Evolutionary conservation across 768 basidiomycete genomes (phyloP).

Genomic region (Boletus sp.): DNA sequence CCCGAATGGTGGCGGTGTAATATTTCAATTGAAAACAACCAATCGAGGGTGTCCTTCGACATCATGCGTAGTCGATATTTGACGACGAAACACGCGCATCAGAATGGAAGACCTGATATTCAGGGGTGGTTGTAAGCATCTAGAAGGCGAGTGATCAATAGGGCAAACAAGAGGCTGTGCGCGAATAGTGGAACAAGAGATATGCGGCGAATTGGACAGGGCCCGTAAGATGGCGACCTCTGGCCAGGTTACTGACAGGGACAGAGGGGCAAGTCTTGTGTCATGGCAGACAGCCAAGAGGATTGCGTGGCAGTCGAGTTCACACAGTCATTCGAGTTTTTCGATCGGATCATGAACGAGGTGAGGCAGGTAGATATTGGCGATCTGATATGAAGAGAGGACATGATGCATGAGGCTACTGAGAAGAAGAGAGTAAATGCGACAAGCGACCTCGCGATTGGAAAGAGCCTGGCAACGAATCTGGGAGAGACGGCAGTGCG

Average conservation of each 20-base stretch:
- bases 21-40: conserved; percentile 14
- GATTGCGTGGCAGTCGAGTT: conserved; percentile 6
- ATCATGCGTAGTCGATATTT: conserved; percentile 32
- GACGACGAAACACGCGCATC: conserved; percentile 35
- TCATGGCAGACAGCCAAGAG: conserved; percentile 4
- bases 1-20: conserved; percentile 5
- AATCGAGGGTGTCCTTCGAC: conserved; percentile 16
- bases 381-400: conserved; percentile 31
- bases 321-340: conserved; percentile 25
- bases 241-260: conserved; percentile 1
- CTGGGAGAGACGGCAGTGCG: background rate
- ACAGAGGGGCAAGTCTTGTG: conserved; percentile 7
- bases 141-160: conserved; percentile 18
- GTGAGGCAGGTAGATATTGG: conserved; percentile 26
- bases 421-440: conserved; percentile 1
- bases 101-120: conserved; percentile 32
- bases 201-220: conserved; percentile 18
- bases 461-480: background rate
- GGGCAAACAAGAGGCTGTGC: conserved; percentile 26
- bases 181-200: conserved; percentile 2
- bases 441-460: background rate
- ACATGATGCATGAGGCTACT: conserved; percentile 29
- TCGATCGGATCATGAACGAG: conserved; percentile 29
- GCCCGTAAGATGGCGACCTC: conserved; percentile 10
- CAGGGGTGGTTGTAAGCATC: conserved; percentile 23